These are phyloP conservation scores for Phylloporus arenicola DNA, from an alignment of 768 basidiomycete genomes.

Conservation along the genomic window DNA sequence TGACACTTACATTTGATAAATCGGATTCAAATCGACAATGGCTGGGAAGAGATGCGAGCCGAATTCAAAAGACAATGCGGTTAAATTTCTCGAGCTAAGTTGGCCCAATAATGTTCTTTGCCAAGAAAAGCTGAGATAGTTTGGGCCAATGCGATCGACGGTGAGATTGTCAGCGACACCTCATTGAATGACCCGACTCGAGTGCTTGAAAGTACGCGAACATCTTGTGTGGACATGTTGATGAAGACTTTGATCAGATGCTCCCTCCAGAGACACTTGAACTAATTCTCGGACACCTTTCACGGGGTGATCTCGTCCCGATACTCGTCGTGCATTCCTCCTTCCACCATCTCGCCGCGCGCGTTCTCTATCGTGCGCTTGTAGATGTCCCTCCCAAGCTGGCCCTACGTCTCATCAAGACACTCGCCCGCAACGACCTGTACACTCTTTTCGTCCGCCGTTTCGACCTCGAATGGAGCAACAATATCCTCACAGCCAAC, in stretches of 20 bases:
- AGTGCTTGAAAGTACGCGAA: too few species aligned
- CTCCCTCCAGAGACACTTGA: slow-evolving; percentile 37
- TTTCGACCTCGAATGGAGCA: slow-evolving; percentile 42
- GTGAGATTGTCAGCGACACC: too few species aligned
- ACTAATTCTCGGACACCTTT: slow-evolving; percentile 24
- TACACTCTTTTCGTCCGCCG: slow-evolving; percentile 39
- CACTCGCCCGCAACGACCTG: slow-evolving; percentile 35
- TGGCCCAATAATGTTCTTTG: too few species aligned
- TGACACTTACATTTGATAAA: too few species aligned
- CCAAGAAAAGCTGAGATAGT: too few species aligned
- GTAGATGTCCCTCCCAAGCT: slow-evolving; percentile 26
- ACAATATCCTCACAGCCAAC: slow-evolving; percentile 38
- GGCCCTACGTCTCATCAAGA: slow-evolving; percentile 35
- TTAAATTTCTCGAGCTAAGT: too few species aligned
- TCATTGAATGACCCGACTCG: too few species aligned
- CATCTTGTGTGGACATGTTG: too few species aligned
- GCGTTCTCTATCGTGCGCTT: slow-evolving; percentile 37
- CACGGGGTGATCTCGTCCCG: slow-evolving; percentile 22
- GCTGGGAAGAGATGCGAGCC: too few species aligned
- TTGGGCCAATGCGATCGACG: too few species aligned
- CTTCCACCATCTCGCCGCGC: slow-evolving; percentile 27
- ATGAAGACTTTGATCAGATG: background rate
- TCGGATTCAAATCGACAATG: too few species aligned
- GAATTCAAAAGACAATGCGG: too few species aligned
- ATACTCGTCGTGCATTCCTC: slow-evolving; percentile 21